phyloP scores from a whole-genome alignment of 495 filamentous ascomycete species.

The Evernia prunastri region DNA sequence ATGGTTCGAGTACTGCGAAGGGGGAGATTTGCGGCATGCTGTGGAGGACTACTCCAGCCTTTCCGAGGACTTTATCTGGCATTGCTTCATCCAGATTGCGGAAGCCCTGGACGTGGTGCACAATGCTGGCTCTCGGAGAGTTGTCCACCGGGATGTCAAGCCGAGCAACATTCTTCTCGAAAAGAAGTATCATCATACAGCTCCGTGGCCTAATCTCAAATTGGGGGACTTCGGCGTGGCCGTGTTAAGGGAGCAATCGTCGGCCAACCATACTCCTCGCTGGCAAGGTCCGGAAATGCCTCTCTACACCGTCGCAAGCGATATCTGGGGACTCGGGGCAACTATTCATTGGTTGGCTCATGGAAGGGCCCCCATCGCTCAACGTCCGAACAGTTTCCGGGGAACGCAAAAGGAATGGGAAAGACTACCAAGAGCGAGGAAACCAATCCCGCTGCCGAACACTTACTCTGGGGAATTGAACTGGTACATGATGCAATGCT shows the following conservation, averaged over 20 bases:
- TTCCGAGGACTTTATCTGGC: conserved; percentile 15
- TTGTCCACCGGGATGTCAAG: conserved; percentile 13
- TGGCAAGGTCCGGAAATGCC: background rate
- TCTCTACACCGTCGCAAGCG: background rate
- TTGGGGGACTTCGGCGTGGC: background rate
- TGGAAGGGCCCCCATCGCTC: too few species aligned
- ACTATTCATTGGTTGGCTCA: background rate
- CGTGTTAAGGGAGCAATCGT: background rate
- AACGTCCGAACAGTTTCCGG: background rate
- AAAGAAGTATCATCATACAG: background rate
- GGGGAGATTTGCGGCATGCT: background rate
- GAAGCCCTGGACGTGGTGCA: conserved; percentile 6
- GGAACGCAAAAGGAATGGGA: background rate
- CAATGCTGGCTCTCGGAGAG: background rate
- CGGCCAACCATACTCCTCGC: too few species aligned
- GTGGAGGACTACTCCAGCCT: background rate
- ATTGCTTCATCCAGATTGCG: conserved; percentile 8
- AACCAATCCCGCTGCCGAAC: background rate
- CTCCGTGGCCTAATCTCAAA: conserved; percentile 2
- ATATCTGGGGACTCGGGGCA: conserved; percentile 8
- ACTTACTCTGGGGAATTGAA: background rate
- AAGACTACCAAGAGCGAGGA: background rate
- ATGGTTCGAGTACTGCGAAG: conserved; percentile 11
- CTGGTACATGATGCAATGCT: background rate
- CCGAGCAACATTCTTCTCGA: conserved; percentile 1